These are phyloP conservation scores for Salix arbutifolia DNA, from an alignment of 345 rosid genomes.

Conservation along the genomic window DNA sequence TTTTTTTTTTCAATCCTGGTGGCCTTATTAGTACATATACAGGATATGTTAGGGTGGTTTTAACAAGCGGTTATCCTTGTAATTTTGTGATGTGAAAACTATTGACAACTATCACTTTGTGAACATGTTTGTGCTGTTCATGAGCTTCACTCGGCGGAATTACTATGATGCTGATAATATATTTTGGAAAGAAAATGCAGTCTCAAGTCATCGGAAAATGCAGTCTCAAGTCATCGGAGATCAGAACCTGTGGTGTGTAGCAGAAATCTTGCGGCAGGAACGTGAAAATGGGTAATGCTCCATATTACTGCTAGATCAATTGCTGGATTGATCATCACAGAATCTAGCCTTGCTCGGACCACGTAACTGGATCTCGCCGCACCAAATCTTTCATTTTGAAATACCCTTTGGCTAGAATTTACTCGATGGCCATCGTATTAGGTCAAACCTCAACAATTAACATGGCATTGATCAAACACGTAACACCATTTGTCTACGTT, in stretches of 20 bases:
- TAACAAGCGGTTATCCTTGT: no score
- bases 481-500: not conserved
- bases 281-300: not conserved
- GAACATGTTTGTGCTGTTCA: not conserved
- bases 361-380: not conserved
- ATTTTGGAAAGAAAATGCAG: not conserved
- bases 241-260: not conserved
- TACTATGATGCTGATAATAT: not conserved
- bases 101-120: no score
- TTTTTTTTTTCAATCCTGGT: not conserved
- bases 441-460: not conserved
- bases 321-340: no score
- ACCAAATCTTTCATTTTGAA: not conserved
- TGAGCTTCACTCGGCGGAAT: not conserved
- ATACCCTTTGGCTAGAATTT: not conserved
- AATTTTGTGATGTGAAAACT: no score
- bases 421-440: not conserved
- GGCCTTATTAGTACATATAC: not conserved
- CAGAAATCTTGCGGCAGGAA: not conserved
- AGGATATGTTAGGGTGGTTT: no score
- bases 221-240: not conserved
- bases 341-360: not conserved
- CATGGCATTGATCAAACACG: not conserved
- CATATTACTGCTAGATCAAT: not conserved
- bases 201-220: not conserved